A percentile compares a stretch with the other conserved stretches of the same genome.
These are phyloP conservation scores for Teunomyces barrocoloradensis DNA, from an alignment of 805 yeast species.

Conservation along the genomic window DNA sequence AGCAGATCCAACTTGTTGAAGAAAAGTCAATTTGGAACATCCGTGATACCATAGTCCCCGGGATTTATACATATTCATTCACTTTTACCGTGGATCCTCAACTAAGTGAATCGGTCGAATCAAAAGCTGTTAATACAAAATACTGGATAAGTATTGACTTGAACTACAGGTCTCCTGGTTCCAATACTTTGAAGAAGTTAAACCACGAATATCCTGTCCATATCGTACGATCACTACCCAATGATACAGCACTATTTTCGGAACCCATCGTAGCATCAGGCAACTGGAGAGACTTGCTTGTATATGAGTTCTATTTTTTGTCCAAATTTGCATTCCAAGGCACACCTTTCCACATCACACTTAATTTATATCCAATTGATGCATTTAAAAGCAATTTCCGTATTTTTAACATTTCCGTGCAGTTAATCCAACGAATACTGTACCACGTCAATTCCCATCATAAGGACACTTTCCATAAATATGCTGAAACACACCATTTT, in stretches of 20 bases:
- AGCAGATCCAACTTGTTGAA: constrained; percentile 2
- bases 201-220: neutral
- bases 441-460: neutral
- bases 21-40: constrained; percentile 8
- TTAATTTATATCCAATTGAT: constrained; percentile 10
- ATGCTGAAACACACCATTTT: constrained; percentile 5
- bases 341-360: constrained; percentile 4
- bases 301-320: constrained; percentile 15
- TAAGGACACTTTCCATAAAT: neutral
- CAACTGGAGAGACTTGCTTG: constrained; percentile 16
- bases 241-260: neutral
- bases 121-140: neutral
- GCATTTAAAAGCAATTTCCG: constrained; percentile 5
- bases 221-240: constrained; percentile 1
- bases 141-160: neutral
- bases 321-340: constrained; percentile 15
- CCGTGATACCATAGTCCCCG: constrained; percentile 4
- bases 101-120: constrained; percentile 11
- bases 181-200: neutral
- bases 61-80: constrained; percentile 14
- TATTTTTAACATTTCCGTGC: constrained; percentile 8
- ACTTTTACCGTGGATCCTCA: constrained; percentile 10
- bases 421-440: constrained; percentile 10
- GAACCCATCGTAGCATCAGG: constrained; percentile 15
- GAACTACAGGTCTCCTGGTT: neutral